Base-by-base conservation (phyloP, 768 basidiomycete species). In the Kwoniella mangroviensis region DNA sequence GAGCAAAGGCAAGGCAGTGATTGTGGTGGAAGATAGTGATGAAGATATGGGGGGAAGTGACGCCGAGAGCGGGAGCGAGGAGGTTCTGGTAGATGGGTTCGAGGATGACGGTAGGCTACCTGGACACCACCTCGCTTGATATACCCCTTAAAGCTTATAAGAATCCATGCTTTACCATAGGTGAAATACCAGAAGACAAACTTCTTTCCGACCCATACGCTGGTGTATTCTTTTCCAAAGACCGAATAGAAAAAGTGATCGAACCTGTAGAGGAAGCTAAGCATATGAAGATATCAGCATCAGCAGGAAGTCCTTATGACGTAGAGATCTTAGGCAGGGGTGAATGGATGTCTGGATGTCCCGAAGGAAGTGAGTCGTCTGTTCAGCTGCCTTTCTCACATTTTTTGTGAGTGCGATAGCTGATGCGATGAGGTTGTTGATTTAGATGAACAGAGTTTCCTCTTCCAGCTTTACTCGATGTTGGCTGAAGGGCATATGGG, bases 261-360 rank as follows among this genome's bases (percentile, higher is more conserved):
- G 94, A 97, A 84, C 89, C 94, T 0, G 91, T 94, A 78, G 93
- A 94, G 83, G 87, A 90, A 59, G 87, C 90, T 7, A 90, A 91
- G 80, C 80, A 84, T 13, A 79, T 80, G 52, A 84, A 84, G 19
- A 79, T 91, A 41, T 81, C 85, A 19, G 85, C 81, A 66, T 73
- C 79, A 9, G 83, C 82, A 51, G 72, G 65, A 2, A 22, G 22
- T 89, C 41, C 7, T 19, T 7, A 42, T 26, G 13, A 59, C 12
- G 49, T 63, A 3, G 26, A 34, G n/a, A 84, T 94, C 51, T 89
- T 96, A 88, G 90, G 90, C 22, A 91, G 92, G 82, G 92, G 92
- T 28, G 90, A 94, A 79, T 97, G 93, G 93, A 97, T 97, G 94
- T 92, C 92, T 81, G 94, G 94, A 21, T 97, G 94, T 83, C 94